These are phyloP conservation scores for Naganishia kalamii DNA, from an alignment of 768 basidiomycete genomes.

Conservation along the genomic window DNA sequence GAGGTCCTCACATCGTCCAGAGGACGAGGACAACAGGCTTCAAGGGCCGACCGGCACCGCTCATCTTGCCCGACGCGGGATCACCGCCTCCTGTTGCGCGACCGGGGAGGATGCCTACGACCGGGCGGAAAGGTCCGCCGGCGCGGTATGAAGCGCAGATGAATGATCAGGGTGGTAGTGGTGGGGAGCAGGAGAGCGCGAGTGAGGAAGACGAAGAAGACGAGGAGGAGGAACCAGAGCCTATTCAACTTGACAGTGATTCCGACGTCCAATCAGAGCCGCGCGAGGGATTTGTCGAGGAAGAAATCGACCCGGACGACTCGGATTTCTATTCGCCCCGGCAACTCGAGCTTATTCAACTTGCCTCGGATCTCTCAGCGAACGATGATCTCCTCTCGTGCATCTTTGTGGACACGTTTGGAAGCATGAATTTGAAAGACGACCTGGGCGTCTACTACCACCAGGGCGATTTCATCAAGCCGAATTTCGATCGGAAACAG, in stretches of 20 bases:
- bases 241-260: background rate
- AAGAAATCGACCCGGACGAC: background rate
- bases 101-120: background rate
- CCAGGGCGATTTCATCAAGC: slow-evolving; percentile 40
- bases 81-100: background rate
- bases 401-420: slow-evolving; percentile 44
- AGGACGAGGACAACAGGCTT: slow-evolving; percentile 7
- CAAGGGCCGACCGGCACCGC: background rate
- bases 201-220: background rate
- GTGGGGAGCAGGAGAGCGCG: background rate
- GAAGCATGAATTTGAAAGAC: slow-evolving; percentile 33
- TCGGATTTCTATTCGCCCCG: background rate
- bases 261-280: background rate
- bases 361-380: slow-evolving; percentile 3
- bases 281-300: background rate
- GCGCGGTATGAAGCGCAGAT: background rate
- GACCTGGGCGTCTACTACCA: slow-evolving; percentile 43
- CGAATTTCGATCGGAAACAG: slow-evolving; percentile 37
- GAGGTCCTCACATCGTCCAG: background rate
- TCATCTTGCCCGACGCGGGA: background rate
- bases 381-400: slow-evolving; percentile 45
- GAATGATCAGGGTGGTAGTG: background rate
- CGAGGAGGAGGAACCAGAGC: background rate
- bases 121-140: slow-evolving; percentile 1
- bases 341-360: slow-evolving; percentile 11